A percentile compares a stretch with the other conserved stretches of the same genome.
phyloP scores from a whole-genome alignment of 75 land plant species.

The Chamaecyparis obtusa region DNA sequence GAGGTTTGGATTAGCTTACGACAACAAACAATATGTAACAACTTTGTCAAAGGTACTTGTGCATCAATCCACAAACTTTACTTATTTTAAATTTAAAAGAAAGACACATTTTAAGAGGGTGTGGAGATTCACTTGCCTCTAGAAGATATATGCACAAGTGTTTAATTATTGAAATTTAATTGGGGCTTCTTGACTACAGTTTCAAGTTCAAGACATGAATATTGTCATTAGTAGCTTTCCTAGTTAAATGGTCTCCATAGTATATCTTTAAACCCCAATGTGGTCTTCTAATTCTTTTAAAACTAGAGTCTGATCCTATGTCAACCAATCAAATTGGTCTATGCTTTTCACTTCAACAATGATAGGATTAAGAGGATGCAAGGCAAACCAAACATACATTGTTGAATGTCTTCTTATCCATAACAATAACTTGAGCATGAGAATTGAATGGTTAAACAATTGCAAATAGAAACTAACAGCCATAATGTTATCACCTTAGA shows the following conservation, averaged over 20 bases:
- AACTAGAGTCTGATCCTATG: constrained; percentile 45
- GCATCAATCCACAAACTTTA: no score
- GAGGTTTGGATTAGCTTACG: no score
- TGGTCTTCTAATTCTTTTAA: constrained; percentile 55
- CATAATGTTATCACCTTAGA: background rate
- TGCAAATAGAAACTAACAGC: background rate
- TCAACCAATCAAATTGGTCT: constrained; percentile 76
- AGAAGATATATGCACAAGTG: constrained; percentile 78
- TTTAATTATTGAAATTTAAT: constrained; percentile 63
- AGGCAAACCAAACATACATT: constrained; percentile 85
- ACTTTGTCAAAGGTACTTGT: no score
- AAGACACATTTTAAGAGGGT: background rate
- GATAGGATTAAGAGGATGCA: constrained; percentile 49
- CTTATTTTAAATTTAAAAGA: no score
- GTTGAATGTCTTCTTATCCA: constrained; percentile 87
- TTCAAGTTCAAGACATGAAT: constrained; percentile 45
- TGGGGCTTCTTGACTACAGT: constrained; percentile 66
- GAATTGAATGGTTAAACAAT: background rate
- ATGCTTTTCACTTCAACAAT: constrained; percentile 70
- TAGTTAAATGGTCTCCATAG: constrained; percentile 38
- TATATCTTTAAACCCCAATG: constrained; percentile 31
- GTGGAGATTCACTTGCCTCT: constrained; percentile 40
- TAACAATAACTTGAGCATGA: background rate
- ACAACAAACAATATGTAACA: no score
- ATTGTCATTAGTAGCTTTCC: constrained; percentile 30